These are phyloP conservation scores for Lipomyces starkeyi DNA, from an alignment of 805 yeast species.

Conservation along the genomic window DNA sequence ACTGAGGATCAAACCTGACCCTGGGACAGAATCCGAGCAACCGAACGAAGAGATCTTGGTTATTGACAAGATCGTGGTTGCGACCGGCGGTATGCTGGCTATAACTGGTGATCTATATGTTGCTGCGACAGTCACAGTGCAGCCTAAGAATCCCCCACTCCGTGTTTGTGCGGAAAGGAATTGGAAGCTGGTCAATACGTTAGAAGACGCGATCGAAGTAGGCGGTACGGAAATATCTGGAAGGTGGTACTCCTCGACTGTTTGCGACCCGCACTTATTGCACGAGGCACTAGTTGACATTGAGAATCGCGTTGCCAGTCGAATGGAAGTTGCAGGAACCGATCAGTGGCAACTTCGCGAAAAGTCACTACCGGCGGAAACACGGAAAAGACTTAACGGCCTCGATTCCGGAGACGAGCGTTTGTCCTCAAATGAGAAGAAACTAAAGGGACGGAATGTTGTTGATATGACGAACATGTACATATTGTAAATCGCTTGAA, in stretches of 20 bases:
- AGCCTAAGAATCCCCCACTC: background rate
- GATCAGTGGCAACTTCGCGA: background rate
- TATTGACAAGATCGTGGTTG: slow-evolving; percentile 15
- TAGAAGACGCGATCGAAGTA: background rate
- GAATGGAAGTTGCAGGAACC: background rate
- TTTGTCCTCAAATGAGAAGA: background rate
- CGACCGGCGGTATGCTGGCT: background rate
- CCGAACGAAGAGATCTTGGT: slow-evolving; percentile 21
- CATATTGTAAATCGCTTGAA: too few relatives aligned
- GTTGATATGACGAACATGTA: background rate
- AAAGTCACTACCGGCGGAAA: background rate
- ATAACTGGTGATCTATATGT: slow-evolving; percentile 6
- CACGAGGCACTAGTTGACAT: background rate
- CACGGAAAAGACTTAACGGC: background rate
- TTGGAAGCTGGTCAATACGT: slow-evolving; percentile 1
- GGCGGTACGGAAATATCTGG: slow-evolving; percentile 3
- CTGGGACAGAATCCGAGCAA: background rate
- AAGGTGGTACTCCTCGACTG: slow-evolving; percentile 12
- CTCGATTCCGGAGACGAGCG: background rate
- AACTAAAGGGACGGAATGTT: background rate
- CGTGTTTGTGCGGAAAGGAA: slow-evolving; percentile 14
- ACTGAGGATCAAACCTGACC: slow-evolving; percentile 21
- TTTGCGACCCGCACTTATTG: background rate
- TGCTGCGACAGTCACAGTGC: background rate
- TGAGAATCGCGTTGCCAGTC: background rate